Base-by-base conservation (phyloP, 1,284 basidiomycete species). In the Ceraceosorus guamensis region DNA sequence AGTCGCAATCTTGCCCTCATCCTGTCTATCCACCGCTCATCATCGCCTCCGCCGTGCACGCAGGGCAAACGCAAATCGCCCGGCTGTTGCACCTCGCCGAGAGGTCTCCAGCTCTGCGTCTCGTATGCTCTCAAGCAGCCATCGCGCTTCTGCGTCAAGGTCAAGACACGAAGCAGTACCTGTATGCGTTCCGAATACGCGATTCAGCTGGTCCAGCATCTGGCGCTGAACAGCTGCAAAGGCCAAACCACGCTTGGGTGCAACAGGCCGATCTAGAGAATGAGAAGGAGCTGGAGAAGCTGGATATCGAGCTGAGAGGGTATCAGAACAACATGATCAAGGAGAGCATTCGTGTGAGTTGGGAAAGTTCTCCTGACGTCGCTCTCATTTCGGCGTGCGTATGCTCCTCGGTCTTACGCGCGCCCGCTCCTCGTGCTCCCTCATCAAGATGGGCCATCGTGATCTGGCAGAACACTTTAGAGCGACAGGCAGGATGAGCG, bases 311-410 rank as follows among this genome's bases (percentile, higher is more conserved):
- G 76, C 80, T 93, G 71, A 90, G 89, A 81, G 87, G 86, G 13
- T 91, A 91, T 71, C 82, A 84, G 59, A 89, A 87, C 69, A 92
- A 91, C 73, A 85, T 91, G 83, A 91, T 92, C 79, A 91, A 91
- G 77, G 91, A 93, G 80, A 90, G 88, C 80, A 89, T 91, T 67
- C 81, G 90, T 63, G 88, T 89, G 66, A 51, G 84, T 79, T 13
- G 8, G 34, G 24, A 41, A 30, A n/a, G 65, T 16, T 53, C 35
- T 31, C 16, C 49, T 2, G 49, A 37, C 31, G 14, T 53, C 13
- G 11, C 2, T 11, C 16, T n/a, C 41, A 44, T 44, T 44, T 16
- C 2, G 41, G 41, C 41, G 2, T n/a, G 16, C n/a, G 16, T 48
- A 2, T 14, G 30, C 18, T 51, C 2, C 1, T 11, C 11, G 3